Evolutionary conservation across 768 basidiomycete species (phyloP), one percentile per base, ranked within the genome.

Genomic region (Boletus patriciae): DNA sequence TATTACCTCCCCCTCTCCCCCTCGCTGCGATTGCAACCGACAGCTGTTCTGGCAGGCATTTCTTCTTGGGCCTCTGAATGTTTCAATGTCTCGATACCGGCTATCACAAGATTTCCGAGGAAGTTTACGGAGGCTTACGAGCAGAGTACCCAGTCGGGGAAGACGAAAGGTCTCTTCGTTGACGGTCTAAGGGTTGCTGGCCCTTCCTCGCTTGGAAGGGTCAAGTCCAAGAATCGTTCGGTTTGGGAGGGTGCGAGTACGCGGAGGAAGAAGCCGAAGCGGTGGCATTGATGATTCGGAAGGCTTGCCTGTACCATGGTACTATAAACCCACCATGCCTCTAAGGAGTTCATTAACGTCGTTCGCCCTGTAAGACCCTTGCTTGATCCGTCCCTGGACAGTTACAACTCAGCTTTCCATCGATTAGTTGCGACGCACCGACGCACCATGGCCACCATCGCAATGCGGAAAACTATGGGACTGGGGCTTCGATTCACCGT

Each of bases 1-100:
- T 92, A 85, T 74, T 92, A 92, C 72, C 63, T 84, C 36, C 70
- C 79, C 42, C 81, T 83, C 59, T 53, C 74, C 1, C 68, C 68
- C 7, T 77, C 84, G 42, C 64, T 92, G 46, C 76, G 83, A 29
- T 63, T 78, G 3, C 66, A 72, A 41, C 74, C 74, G 50, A 62
- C 67, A 8, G 76, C 73, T 37, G 70, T 90, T 51, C 58, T 88
- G 11, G 72, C 81, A 38, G 86, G 85, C 16, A 72, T 83, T 50
- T 81, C 83, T 69, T 73, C 77, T 36, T 92, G 90, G 89, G 70
- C 85, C 0, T 57, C 49, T 0, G 69, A 66, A 40, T 62, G 61
- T 34, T 71, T 67, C 34, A 40, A 50, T 36, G 52, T 68, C 46
- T 40, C 60, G 27, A 57, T 68, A 46, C 65, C 68, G 0, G 2